Evolutionary conservation across 331 rosid species (phyloP), one percentile per base, ranked within the genome.

Genomic region (Malus hybrid): DNA sequence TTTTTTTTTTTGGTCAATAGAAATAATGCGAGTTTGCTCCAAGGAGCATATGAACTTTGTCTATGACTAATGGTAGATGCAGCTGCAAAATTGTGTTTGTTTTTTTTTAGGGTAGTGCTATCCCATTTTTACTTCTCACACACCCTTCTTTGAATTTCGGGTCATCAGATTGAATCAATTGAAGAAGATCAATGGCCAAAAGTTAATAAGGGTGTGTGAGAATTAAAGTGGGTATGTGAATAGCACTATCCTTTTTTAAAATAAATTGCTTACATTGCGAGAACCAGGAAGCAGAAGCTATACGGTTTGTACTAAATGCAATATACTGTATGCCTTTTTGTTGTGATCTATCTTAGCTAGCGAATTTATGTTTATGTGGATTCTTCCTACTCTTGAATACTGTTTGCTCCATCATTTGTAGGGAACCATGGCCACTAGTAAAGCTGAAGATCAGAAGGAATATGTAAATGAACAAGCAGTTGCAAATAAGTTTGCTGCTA

Each of bases 381-480:
- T 28, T 29, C 27, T 36, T 70, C 16, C 4, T 48, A 9, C 36
- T 8, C 27, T 67, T 62, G 54, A 34, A 28, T 83, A 19, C 11
- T 20, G 15, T 60, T 42, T 54, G 80, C 22, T 69, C 48, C 70
- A 24, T 70, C 46, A 48, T 78, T 36, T 61, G 36, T 15, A 64
- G 87, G 82, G 85, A 75, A 85, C 69, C 82, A 92, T 92, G 97
- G 93, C 95, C 64, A 82, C 85, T 80, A 82, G 85, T 76, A 82
- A 29, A 65, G 79, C 80, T 27, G 98, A 86, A 83, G 91, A 87
- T 63, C 86, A 72, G 73, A 84, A 75, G 72, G 98, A 94, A 80
- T 93, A 90, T 19, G 70, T 89, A 71, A 94, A 94, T 70, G 99
- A 94, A 69, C 97, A 92, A 85, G 89, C 85, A 34, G 85, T 92